Evolutionary conservation across 2,329 filamentous ascomycete genomes (phyloP).

Genomic region (Leptographium flavum): DNA sequence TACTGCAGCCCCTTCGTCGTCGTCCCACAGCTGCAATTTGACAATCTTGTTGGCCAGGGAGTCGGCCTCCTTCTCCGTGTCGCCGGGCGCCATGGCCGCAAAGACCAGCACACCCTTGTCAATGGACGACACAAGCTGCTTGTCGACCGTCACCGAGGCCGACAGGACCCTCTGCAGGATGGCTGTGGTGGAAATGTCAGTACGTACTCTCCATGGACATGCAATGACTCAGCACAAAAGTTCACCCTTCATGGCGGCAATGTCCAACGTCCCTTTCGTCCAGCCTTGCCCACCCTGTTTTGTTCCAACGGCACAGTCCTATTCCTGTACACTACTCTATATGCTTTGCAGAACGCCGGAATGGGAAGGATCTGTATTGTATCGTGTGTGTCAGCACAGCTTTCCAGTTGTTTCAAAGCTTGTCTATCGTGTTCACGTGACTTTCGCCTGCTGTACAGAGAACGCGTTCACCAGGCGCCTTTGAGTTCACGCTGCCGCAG

Average conservation of each 20-base stretch:
- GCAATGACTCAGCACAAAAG: too few species aligned
- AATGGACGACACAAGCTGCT: slow-evolving; percentile 79
- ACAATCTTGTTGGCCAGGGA: slow-evolving; percentile 72
- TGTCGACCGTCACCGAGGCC: slow-evolving; percentile 89
- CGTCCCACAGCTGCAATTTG: slow-evolving; percentile 86
- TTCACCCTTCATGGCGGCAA: neutral
- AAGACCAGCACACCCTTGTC: slow-evolving; percentile 82
- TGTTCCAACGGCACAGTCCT: too few species aligned
- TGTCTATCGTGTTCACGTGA: too few species aligned
- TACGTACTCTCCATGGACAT: too few species aligned
- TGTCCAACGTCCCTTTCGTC: neutral
- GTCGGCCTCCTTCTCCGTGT: slow-evolving; percentile 80
- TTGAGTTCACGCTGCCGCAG: too few species aligned
- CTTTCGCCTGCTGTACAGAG: too few species aligned
- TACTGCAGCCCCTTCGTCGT: slow-evolving; percentile 55
- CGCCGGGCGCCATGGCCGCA: slow-evolving; percentile 78
- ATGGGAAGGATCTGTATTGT: too few species aligned
- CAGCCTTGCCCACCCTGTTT: neutral
- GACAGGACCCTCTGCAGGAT: slow-evolving; percentile 89
- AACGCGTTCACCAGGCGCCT: too few species aligned
- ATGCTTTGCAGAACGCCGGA: too few species aligned
- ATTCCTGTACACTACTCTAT: too few species aligned
- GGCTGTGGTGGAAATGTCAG: slow-evolving; percentile 34
- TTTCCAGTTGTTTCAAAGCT: too few species aligned
- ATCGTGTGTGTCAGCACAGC: too few species aligned